Evolutionary conservation across 2,329 filamentous ascomycete genomes (phyloP).

Genomic region (Microcyclospora tardicrescens): DNA sequence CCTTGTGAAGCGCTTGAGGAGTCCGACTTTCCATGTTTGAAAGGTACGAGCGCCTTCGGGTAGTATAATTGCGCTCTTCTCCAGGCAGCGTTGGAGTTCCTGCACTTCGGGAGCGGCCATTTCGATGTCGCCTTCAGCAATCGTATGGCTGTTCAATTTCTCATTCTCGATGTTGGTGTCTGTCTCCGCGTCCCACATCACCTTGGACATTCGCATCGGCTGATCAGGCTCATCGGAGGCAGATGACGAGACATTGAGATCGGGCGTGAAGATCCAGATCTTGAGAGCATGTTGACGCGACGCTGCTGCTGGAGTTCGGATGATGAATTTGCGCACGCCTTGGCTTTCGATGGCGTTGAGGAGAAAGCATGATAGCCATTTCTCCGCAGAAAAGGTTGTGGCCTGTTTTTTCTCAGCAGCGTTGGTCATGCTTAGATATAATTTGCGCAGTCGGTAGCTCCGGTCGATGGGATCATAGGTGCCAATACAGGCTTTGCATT

Average conservation of each 20-base stretch:
- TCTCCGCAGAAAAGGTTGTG: constrained; percentile 14
- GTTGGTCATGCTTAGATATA: constrained; percentile 6
- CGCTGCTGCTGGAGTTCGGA: constrained; percentile 37
- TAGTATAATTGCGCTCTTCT: constrained; percentile 26
- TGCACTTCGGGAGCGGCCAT: constrained; percentile 10
- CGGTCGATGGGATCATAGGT: constrained; percentile 29
- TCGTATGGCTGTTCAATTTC: constrained; percentile 5
- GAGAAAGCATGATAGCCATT: constrained; percentile 43
- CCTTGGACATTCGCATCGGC: constrained; percentile 42
- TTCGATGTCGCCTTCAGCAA: constrained; percentile 18
- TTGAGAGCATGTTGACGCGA: constrained; percentile 5
- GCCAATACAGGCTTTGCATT: constrained; percentile 26
- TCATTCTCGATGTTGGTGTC: constrained; percentile 3
- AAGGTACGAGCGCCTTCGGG: constrained; percentile 46
- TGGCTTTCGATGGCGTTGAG: constrained; percentile 43
- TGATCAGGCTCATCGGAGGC: constrained; percentile 13
- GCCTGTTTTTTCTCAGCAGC: too few relatives aligned
- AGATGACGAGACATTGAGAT: constrained; percentile 43
- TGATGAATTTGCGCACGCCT: constrained; percentile 43
- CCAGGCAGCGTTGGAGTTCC: constrained; percentile 37
- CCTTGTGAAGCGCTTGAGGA: constrained; percentile 43
- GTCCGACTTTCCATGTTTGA: constrained; percentile 53
- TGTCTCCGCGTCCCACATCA: constrained; percentile 34
- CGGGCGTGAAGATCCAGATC: constrained; percentile 49
- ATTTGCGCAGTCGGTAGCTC: constrained; percentile 28